Conservation (phyloP, 2,329 filamentous ascomycete species). For the Beauveria pseudobassiana region DNA sequence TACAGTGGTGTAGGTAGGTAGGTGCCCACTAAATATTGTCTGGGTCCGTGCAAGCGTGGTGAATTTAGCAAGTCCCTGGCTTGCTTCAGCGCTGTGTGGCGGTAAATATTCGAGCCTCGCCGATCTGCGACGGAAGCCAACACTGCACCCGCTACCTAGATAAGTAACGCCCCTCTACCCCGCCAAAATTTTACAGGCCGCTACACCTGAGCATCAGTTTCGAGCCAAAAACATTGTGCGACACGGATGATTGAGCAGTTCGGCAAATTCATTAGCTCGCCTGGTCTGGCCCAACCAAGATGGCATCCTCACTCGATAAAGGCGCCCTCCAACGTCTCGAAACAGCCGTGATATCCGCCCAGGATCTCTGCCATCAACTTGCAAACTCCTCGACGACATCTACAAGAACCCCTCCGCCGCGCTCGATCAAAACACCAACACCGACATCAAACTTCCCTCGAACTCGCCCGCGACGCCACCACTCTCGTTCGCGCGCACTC, state of each 20-base stretch:
- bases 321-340: slow-evolving; percentile 31
- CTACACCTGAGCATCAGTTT: not conserved
- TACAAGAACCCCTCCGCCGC: slow-evolving; percentile 22
- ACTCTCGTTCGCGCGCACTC: slow-evolving; percentile 71
- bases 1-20: no score
- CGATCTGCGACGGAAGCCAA: not conserved
- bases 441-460: slow-evolving; percentile 44
- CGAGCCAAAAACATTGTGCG: not conserved
- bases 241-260: not conserved
- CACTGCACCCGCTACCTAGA: not conserved
- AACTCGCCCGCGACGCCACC: slow-evolving; percentile 64
- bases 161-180: slow-evolving; percentile 19
- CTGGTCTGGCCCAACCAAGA: slow-evolving; percentile 5
- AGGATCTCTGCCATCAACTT: slow-evolving; percentile 33
- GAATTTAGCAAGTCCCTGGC: no score
- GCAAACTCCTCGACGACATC: slow-evolving; percentile 35
- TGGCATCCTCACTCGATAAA: slow-evolving; percentile 18
- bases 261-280: no score
- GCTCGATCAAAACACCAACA: slow-evolving; percentile 4
- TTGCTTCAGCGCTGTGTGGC: not conserved
- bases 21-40: no score
- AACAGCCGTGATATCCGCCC: slow-evolving; percentile 29
- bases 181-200: not conserved
- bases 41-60: no score
- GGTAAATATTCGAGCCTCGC: not conserved